Conservation (phyloP, 108 stramenopile species). For the Seminavis robusta region DNA sequence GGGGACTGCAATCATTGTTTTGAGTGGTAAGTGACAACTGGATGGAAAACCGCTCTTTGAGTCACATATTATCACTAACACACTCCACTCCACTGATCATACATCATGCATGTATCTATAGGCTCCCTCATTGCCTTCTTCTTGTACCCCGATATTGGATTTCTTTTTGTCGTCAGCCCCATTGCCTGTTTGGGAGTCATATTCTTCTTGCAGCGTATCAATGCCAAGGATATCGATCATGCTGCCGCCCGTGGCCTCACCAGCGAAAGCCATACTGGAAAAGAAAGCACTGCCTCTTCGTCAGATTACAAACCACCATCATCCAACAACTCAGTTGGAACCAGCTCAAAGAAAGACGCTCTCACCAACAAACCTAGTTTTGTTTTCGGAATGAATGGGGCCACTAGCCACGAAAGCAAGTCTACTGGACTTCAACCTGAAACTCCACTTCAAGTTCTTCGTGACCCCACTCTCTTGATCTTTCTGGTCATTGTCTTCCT, state of each 20-base stretch:
- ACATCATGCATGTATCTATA: too few relatives aligned
- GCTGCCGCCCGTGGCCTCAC: slow-evolving; percentile 76
- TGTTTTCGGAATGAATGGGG: slow-evolving; percentile 48
- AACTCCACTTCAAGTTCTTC: slow-evolving; percentile 64
- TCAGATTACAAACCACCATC: background rate
- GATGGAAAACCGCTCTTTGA: too few relatives aligned
- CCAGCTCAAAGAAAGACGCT: slow-evolving; percentile 7
- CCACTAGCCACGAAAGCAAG: background rate
- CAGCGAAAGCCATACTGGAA: background rate
- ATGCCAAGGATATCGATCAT: slow-evolving; percentile 81
- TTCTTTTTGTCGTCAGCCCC: slow-evolving; percentile 78
- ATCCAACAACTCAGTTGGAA: slow-evolving; percentile 11
- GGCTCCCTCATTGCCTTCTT: slow-evolving; percentile 59
- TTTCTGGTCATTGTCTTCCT: slow-evolving; percentile 76
- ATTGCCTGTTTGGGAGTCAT: slow-evolving; percentile 77
- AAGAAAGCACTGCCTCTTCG: background rate
- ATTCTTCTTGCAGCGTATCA: slow-evolving; percentile 60
- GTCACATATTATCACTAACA: too few relatives aligned
- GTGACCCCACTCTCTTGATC: slow-evolving; percentile 69
- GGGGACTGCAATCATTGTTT: slow-evolving; percentile 84
- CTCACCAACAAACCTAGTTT: slow-evolving; percentile 52
- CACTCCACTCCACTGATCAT: too few relatives aligned
- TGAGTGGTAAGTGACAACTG: slow-evolving; percentile 35
- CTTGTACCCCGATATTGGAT: slow-evolving; percentile 73
- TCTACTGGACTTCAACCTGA: slow-evolving; percentile 40